A percentile compares a stretch with the other conserved stretches of the same genome.
Evolutionary conservation across 768 basidiomycete species (phyloP).

Genomic region (Tricholoma hemisulphureum): DNA sequence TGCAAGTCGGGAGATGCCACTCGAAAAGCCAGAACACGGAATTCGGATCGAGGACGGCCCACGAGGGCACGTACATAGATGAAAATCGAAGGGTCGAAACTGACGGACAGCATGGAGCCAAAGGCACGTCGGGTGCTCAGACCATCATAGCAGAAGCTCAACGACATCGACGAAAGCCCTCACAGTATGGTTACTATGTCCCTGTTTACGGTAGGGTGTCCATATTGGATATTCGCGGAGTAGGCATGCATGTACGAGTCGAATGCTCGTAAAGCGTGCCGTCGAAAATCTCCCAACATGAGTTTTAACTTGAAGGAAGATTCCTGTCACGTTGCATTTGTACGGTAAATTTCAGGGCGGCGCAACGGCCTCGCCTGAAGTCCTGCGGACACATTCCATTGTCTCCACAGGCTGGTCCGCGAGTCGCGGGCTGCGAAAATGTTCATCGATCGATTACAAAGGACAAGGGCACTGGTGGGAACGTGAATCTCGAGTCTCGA

Average conservation of each 20-base stretch:
- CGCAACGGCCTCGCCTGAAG: neutral
- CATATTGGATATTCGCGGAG: conserved; percentile 4
- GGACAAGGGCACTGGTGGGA: neutral
- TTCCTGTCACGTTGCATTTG: neutral
- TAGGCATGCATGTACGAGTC: neutral
- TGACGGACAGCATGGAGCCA: conserved; percentile 1
- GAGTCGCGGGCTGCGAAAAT: neutral
- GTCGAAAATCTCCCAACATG: neutral
- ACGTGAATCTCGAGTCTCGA: neutral
- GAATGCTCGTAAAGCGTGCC: neutral
- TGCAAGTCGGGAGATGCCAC: neutral
- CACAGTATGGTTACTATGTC: neutral
- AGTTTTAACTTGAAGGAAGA: neutral
- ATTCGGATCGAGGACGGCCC: conserved; percentile 3
- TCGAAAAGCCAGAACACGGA: neutral
- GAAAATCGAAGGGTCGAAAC: conserved; percentile 6
- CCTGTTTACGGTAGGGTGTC: neutral
- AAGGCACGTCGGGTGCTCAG: conserved; percentile 2
- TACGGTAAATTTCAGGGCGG: neutral
- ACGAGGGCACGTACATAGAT: conserved; percentile 3
- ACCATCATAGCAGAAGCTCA: conserved; percentile 12
- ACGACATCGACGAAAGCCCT: conserved; percentile 11
- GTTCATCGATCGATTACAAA: neutral
- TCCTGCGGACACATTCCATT: neutral
- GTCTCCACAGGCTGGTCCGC: neutral